Evolutionary conservation across 352 stramenopile genomes (phyloP), one percentile per base, ranked within the genome.

Genomic region (Phytophthora sojae): DNA sequence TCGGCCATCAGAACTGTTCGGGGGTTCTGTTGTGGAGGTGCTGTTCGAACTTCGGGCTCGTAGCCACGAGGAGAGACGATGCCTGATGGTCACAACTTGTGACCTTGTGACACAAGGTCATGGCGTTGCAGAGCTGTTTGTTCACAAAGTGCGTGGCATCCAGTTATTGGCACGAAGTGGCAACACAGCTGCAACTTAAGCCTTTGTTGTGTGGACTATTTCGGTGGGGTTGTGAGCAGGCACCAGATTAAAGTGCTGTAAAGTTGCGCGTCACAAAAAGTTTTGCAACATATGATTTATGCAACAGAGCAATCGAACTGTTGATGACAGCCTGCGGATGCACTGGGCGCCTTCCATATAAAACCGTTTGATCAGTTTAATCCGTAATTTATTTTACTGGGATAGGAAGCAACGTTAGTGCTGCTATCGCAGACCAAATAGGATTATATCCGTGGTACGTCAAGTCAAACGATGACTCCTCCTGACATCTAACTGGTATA

Each of bases 71-170:
- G 30, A 60, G n/a, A 61, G 35, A 15, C 6, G 19, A 54, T 54
- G 9, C 49, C 49, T 54, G 50, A 56, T 30, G 29, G 21, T n/a
- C n/a, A n/a, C n/a, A n/a, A n/a, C n/a, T n/a, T n/a, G n/a, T n/a
- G n/a, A n/a, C n/a, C n/a, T n/a, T n/a, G 52, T 44, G 52, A 29
- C 51, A 57, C 26, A 54, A 54, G 47, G 47, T 21, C 47, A 57
- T 39, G 50, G 8, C 32, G 29, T 30, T 19, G 50, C 50, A 6
- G 54, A 47, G 12, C 39, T n/a, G 5, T 19, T 19, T 35, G 57
- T 26, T 35, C 17, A 6, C 44, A 21, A 64, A 64, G 57, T 64
- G 45, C 57, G 57, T 64, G 57, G 57, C 57, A n/a, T n/a, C 44
- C 57, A 64, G 29, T 49, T 44, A 64, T 65, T 65, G 45, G 58